Evolutionary conservation across 805 yeast genomes (phyloP), one percentile per base, ranked within the genome.

Genomic region (Schizosaccharomyces cryophilus): DNA sequence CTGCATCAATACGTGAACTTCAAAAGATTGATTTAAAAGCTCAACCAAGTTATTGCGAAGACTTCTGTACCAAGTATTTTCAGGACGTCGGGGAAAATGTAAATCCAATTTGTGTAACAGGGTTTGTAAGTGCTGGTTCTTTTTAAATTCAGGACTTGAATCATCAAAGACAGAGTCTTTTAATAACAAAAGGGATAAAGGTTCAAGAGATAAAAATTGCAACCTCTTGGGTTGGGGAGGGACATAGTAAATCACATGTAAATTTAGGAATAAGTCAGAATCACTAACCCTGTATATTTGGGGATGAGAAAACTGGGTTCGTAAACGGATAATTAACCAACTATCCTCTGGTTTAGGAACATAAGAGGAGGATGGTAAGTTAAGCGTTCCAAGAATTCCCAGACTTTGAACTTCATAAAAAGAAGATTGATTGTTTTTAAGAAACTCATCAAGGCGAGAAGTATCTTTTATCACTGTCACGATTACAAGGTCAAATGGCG

Each of bases 151-250:
- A 17, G 67, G 67, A 17, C 64, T 65, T 42, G 67, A 64, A 19
- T 62, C 66, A 17, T 68, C 63, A 2, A 56, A 51, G 19, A 62
- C 65, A 19, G 64, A 58, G 61, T 68, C 67, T 59, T 71, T 75
- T 1, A 73, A 71, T 15, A 77, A 68, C 17, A 82, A 83, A 9
- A 88, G 75, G 3, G 80, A 72, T 3, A 87, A 84, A 0, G 95
- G 94, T n/a, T 76, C 73, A 3, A 82, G 68, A 0, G 96, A 82
- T 64, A 80, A 84, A 68, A 85, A 87, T 65, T 88, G 95, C 75
- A 89, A 75, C 62, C 79, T 77, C 35, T 75, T 75, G 21, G 84
- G 79, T 55, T 78, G 77, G 0, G 96, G 96, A 1, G 93, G 84
- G 30, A 78, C 77, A 67, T 80, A 88, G n/a, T 77, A 66, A 3